Base-by-base conservation (phyloP, 257 asterid genomes). In the Forsythia suspensa region DNA sequence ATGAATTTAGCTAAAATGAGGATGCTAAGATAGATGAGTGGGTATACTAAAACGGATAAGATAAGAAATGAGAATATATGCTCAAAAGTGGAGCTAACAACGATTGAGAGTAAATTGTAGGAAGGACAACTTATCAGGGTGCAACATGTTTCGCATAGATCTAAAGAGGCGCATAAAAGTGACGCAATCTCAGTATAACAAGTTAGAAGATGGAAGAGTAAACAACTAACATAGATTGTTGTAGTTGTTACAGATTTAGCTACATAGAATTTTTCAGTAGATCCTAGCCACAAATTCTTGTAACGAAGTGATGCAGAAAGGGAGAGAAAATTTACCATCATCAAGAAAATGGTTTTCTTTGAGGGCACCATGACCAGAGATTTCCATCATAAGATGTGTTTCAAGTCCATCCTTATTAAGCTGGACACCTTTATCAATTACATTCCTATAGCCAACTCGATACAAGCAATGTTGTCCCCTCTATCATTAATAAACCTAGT, bases 321-420 rank as follows among this genome's bases (percentile, higher is more conserved):
- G 6, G 20, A 20, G 52, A 38, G 18, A 41, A 21, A 6, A 39
- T 71, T 79, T 80, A 92, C 97, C 98, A 78, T 95, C 98, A 85
- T 94, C 98, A 66, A 94, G 98, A 80, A 90, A 94, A 79, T 89
- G 77, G 65, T 94, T 92, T 75, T 94, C 98, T 71, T 89, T 92
- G 15, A 95, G 90, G 40, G 98, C 98, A 43, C 98, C 98, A 81
- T 94, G 98, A 0, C 98, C 98, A 0, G 91, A 81, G 0, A 96
- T 92, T 73, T 94, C 98, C 98, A 92, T 94, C 98, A 92, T 94
- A 37, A 94, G 91, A 87, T 94, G 98, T 4, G 98, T 76, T 20
- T 95, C 96, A 39, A 95, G 57, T 2, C 94, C 97, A 29, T 90
- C 92, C 76, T 76, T 7, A 24, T 90, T 91, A 10, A 95, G 93